Conservation (phyloP, 768 basidiomycete species). For the Lyophyllum semitale region DNA sequence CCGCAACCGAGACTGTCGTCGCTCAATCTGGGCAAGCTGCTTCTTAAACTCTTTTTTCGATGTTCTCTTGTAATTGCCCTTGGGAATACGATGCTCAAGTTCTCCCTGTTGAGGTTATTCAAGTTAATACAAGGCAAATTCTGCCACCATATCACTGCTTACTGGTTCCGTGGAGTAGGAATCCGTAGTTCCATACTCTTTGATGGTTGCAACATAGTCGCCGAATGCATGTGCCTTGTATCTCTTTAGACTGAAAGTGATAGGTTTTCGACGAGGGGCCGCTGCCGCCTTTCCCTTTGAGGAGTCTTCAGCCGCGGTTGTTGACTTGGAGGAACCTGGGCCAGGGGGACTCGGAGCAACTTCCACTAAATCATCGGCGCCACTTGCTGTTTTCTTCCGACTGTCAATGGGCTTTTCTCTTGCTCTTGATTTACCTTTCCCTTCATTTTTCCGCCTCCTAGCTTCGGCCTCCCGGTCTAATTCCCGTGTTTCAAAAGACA, state of each 20-base stretch:
- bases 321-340: no score
- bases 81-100: conserved; percentile 2
- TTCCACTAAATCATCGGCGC: no score
- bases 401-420: not conserved
- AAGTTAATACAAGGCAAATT: not conserved
- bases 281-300: not conserved
- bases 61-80: not conserved
- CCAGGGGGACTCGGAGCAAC: no score
- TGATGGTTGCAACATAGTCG: conserved; percentile 25
- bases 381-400: not conserved
- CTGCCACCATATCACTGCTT: not conserved
- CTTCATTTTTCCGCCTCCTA: no score
- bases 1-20: not conserved
- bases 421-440: no score
- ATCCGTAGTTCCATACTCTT: conserved; percentile 29
- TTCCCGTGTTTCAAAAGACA: not conserved
- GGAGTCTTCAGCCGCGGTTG: not conserved
- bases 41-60: not conserved
- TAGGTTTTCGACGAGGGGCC: not conserved
- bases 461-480: not conserved
- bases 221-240: conserved; percentile 33
- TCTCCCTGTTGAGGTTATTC: conserved; percentile 1
- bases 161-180: conserved; percentile 36
- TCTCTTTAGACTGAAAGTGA: conserved; percentile 17
- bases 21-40: not conserved